These are phyloP conservation scores for Marchantia paleacea DNA, from an alignment of 225 moss, liverwort and hornwort species.

Conservation along the genomic window DNA sequence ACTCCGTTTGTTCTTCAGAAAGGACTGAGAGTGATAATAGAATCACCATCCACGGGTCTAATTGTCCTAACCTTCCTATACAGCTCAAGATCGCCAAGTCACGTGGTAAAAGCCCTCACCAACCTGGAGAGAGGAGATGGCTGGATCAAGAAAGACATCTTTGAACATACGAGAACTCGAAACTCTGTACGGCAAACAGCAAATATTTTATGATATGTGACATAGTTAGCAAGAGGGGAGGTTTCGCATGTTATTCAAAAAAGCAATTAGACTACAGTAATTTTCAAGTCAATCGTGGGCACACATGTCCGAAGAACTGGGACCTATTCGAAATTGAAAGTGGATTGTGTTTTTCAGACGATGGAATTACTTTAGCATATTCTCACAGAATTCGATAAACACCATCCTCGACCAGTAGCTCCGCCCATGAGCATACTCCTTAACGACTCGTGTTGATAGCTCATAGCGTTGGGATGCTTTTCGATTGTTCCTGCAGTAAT, in stretches of 20 bases:
- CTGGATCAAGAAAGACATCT: constrained; percentile 78
- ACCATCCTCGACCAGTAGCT: constrained; percentile 92
- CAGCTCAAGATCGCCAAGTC: not conserved
- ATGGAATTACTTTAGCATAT: constrained; percentile 67
- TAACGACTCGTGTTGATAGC: constrained; percentile 74
- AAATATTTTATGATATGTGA: not conserved
- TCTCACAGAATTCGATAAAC: constrained; percentile 92
- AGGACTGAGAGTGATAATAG: no score
- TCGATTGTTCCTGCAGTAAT: constrained; percentile 62
- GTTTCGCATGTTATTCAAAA: no score
- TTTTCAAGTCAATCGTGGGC: no score
- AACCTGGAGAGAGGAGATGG: constrained; percentile 86
- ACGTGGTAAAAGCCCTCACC: not conserved
- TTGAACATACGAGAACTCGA: constrained; percentile 95
- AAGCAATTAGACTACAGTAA: no score
- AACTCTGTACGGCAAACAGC: constrained; percentile 63
- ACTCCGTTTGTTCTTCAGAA: no score
- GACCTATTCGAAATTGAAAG: no score
- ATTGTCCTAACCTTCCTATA: no score
- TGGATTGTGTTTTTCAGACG: not conserved
- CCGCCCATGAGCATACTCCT: constrained; percentile 86
- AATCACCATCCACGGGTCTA: no score
- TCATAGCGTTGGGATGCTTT: constrained; percentile 75
- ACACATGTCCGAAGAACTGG: no score
- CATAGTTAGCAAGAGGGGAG: no score